A percentile compares a stretch with the other conserved stretches of the same genome.
phyloP scores from a whole-genome alignment of 176 grass and related monocot species.

The Oryza meyeriana region DNA sequence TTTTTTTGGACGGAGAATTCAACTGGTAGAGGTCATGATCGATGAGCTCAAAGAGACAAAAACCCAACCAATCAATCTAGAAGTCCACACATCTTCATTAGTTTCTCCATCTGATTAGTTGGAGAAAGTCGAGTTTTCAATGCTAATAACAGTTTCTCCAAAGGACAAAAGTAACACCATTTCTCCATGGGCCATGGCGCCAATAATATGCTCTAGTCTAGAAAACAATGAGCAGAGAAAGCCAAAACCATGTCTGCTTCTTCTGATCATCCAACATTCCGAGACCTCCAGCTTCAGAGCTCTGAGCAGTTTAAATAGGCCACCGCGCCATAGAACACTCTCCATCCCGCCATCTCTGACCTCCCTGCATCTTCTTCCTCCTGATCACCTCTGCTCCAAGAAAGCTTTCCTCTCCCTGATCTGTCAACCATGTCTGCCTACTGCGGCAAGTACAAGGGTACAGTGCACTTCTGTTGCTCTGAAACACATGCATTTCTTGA shows the following conservation, averaged over 20 bases:
- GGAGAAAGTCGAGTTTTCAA: not conserved
- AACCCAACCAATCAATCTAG: not conserved
- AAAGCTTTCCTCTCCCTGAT: not conserved
- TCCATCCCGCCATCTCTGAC: not conserved
- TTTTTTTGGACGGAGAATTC: not conserved
- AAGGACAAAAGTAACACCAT: not conserved
- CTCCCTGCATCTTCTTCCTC: not conserved
- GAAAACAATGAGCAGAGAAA: not conserved
- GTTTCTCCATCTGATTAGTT: not conserved
- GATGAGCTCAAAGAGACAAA: not conserved
- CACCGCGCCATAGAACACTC: not conserved
- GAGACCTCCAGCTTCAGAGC: not conserved
- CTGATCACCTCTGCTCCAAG: not conserved
- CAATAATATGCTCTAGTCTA: not conserved
- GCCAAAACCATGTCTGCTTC: not conserved
- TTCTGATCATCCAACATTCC: not conserved
- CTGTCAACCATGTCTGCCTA: slow-evolving; percentile 33
- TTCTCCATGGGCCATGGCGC: not conserved
- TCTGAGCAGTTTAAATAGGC: not conserved
- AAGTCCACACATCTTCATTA: not conserved
- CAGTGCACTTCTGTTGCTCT: not conserved
- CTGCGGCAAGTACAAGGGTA: slow-evolving; percentile 51
- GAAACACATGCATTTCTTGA: not conserved
- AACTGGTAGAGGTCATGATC: not conserved
- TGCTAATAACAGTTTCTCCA: not conserved